Evolutionary conservation across 2,329 filamentous ascomycete species (phyloP).

Genomic region (Fusarium pseudoanthophilum): DNA sequence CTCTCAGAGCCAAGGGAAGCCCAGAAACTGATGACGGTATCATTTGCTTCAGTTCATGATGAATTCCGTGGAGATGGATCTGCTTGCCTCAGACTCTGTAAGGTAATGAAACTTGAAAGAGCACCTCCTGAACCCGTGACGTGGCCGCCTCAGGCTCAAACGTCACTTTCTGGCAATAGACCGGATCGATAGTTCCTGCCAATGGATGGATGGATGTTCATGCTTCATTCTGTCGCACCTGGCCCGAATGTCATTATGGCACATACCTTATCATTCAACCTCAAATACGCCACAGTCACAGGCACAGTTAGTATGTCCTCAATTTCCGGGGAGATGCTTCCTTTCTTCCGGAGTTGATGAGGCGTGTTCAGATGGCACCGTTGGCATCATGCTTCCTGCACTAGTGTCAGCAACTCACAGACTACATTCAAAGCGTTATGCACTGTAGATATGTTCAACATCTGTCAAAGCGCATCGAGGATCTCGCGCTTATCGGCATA

Average conservation of each 20-base stretch:
- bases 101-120: not conserved
- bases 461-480: slow-evolving; percentile 25
- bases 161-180: not conserved
- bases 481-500: slow-evolving; percentile 20
- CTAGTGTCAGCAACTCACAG: slow-evolving; percentile 12
- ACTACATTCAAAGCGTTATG: slow-evolving; percentile 11
- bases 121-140: not conserved
- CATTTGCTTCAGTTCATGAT: not conserved
- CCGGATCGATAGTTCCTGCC: not conserved
- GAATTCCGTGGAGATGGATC: not conserved
- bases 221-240: not conserved
- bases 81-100: too few species aligned
- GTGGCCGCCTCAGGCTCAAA: not conserved
- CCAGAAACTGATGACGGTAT: slow-evolving; percentile 10
- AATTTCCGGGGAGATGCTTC: not conserved
- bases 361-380: slow-evolving; percentile 2
- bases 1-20: not conserved
- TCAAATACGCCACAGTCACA: not conserved
- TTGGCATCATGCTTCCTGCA: slow-evolving; percentile 20
- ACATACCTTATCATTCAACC: not conserved
- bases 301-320: not conserved
- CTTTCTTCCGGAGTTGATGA: not conserved
- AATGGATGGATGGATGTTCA: not conserved
- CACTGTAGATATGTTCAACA: slow-evolving; percentile 12
- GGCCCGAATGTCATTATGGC: not conserved